Conservation (phyloP, 164 flowering plant genomes). For the Amborella trichopoda region DNA sequence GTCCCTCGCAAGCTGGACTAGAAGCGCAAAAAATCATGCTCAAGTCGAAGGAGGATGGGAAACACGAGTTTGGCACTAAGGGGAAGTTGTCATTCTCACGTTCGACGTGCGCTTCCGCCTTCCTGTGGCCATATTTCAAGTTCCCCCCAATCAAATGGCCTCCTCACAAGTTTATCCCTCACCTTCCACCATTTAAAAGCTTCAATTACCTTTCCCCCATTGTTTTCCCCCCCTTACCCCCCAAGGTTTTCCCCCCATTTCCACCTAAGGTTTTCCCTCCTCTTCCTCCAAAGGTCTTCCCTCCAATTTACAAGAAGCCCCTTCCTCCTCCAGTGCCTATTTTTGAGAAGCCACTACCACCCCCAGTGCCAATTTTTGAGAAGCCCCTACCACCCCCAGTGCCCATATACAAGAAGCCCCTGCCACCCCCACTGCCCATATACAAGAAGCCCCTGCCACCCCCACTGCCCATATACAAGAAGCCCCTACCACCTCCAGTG, state of each 20-base stretch:
- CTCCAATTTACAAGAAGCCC: slow-evolving; percentile 3
- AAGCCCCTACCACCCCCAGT: slow-evolving; percentile 14
- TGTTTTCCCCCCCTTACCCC: slow-evolving; percentile 13
- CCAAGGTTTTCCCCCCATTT: slow-evolving; percentile 7
- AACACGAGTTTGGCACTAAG: slow-evolving; percentile 25
- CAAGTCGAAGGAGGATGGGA: slow-evolving; percentile 25
- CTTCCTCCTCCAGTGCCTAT: neutral
- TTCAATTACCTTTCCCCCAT: neutral
- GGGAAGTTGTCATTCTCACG: slow-evolving; percentile 54
- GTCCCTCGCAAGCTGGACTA: slow-evolving; percentile 41
- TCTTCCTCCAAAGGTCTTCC: neutral
- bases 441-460: slow-evolving; percentile 15
- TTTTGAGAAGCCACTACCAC: too few relatives aligned
- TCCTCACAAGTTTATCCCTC: neutral
- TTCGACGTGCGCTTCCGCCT: slow-evolving; percentile 43
- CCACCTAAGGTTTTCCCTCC: slow-evolving; percentile 7
- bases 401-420: slow-evolving; percentile 10
- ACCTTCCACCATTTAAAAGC: slow-evolving; percentile 5
- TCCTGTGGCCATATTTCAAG: slow-evolving; percentile 46
- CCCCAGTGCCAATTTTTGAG: slow-evolving; percentile 11
- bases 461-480: slow-evolving; percentile 1
- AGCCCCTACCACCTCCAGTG: slow-evolving; percentile 14
- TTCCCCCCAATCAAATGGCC: slow-evolving; percentile 15
- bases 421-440: slow-evolving; percentile 11
- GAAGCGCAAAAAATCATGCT: slow-evolving; percentile 39